A percentile compares a stretch with the other conserved stretches of the same genome.
Conservation (phyloP, 176 grass and related monocot species). For the bread wheat (Triticum aestivum) region DNA sequence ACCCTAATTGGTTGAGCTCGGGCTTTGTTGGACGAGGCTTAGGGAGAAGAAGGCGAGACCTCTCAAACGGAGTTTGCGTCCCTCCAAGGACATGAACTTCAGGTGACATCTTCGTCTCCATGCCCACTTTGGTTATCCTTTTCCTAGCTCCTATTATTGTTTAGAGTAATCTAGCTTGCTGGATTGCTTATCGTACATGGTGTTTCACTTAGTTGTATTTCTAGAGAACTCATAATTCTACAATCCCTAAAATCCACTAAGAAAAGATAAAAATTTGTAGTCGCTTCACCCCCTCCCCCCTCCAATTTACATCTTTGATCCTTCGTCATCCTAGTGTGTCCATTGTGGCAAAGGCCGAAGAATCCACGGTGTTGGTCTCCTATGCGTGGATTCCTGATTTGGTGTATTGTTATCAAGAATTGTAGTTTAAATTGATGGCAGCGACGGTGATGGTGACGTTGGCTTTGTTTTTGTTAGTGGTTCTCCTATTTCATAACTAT, state of each 20-base stretch:
- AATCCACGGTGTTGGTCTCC: background rate
- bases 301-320: background rate
- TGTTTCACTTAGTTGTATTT: too few relatives aligned
- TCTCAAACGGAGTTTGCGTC: background rate
- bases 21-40: background rate
- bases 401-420: too few relatives aligned
- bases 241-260: background rate
- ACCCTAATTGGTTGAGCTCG: background rate
- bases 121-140: background rate
- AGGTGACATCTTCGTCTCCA: background rate
- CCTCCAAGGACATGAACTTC: background rate
- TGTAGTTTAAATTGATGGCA: too few relatives aligned
- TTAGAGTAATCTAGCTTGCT: too few relatives aligned
- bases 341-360: background rate
- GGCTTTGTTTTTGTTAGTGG: too few relatives aligned
- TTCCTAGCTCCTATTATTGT: background rate
- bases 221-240: too few relatives aligned
- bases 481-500: too few relatives aligned
- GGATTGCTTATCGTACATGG: too few relatives aligned
- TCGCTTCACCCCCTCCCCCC: background rate
- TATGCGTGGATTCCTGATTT: background rate
- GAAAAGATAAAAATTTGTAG: background rate
- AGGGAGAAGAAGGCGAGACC: background rate
- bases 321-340: background rate
- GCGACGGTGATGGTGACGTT: too few relatives aligned